Evolutionary conservation across 2,329 filamentous ascomycete species (phyloP).

Genomic region (Fusarium sp.): DNA sequence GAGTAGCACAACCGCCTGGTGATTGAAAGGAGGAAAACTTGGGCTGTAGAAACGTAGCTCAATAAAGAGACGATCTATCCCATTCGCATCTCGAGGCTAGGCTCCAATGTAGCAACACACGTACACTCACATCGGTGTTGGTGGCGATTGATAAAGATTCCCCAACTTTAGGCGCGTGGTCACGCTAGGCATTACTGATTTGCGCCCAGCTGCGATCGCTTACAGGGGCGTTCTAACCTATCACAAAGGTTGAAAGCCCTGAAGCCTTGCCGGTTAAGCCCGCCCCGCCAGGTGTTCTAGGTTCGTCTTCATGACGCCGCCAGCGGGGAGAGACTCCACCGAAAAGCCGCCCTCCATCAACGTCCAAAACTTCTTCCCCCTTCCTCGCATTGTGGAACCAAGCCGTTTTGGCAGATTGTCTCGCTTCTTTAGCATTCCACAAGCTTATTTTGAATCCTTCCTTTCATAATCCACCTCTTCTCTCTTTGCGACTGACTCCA

Average conservation of each 20-base stretch:
- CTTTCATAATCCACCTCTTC: neutral
- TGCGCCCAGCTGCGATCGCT: constrained; percentile 14
- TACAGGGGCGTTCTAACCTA: constrained; percentile 26
- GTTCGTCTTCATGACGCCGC: constrained; percentile 38
- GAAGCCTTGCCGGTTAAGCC: constrained; percentile 23
- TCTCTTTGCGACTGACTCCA: constrained; percentile 20
- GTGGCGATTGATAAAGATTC: constrained; percentile 40
- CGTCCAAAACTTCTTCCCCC: constrained; percentile 40
- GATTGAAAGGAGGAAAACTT: neutral
- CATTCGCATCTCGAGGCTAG: neutral
- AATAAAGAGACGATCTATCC: neutral
- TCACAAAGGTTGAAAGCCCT: constrained; percentile 26
- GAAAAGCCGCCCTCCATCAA: constrained; percentile 32
- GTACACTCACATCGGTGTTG: neutral
- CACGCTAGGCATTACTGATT: constrained; percentile 41
- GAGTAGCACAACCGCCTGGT: neutral
- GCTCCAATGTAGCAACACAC: neutral
- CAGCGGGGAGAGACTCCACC: constrained; percentile 42
- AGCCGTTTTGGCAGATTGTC: constrained; percentile 20
- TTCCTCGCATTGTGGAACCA: constrained; percentile 39
- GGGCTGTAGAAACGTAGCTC: too few relatives aligned
- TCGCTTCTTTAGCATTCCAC: constrained; percentile 17
- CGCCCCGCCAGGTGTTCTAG: constrained; percentile 3
- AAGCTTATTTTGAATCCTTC: constrained; percentile 7
- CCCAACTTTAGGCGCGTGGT: constrained; percentile 27